A percentile compares a stretch with the other conserved stretches of the same genome.
These are phyloP conservation scores for Perkinsus marinus DNA, from an alignment of 169 alveolate genomes.

Conservation along the genomic window DNA sequence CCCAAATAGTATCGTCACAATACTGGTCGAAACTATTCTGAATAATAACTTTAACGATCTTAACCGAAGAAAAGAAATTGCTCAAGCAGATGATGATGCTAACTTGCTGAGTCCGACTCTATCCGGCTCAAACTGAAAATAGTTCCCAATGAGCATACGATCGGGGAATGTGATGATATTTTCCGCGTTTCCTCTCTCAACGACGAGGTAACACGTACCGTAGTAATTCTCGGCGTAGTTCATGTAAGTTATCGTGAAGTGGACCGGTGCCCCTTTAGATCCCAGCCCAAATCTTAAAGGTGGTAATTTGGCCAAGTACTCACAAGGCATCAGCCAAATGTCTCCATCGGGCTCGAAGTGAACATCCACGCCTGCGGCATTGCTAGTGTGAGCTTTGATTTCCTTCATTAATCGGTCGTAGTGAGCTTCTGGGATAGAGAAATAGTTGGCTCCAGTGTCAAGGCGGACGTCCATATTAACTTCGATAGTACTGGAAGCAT, in stretches of 20 bases:
- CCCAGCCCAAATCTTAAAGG: not conserved
- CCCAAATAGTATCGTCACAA: too few relatives aligned
- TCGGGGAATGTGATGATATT: not conserved
- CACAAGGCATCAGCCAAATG: too few relatives aligned
- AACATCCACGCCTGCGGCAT: too few relatives aligned
- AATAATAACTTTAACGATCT: too few relatives aligned
- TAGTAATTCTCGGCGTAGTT: not conserved
- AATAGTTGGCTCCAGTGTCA: not conserved
- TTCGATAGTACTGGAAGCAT: not conserved
- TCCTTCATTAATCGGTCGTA: too few relatives aligned
- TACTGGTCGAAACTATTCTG: too few relatives aligned
- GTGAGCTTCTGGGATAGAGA: too few relatives aligned
- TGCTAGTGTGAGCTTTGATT: too few relatives aligned
- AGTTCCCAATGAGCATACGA: not conserved
- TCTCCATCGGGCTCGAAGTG: too few relatives aligned
- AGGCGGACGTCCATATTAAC: not conserved
- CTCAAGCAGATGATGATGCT: too few relatives aligned
- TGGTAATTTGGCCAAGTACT: not conserved
- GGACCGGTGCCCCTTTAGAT: not conserved
- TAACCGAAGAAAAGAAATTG: too few relatives aligned
- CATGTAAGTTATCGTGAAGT: not conserved
- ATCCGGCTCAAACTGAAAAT: not conserved
- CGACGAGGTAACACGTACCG: not conserved
- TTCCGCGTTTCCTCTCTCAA: not conserved
- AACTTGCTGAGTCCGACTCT: not conserved